Evolutionary conservation across 306 rosid species (phyloP).

Genomic region (Cucumis sativus): DNA sequence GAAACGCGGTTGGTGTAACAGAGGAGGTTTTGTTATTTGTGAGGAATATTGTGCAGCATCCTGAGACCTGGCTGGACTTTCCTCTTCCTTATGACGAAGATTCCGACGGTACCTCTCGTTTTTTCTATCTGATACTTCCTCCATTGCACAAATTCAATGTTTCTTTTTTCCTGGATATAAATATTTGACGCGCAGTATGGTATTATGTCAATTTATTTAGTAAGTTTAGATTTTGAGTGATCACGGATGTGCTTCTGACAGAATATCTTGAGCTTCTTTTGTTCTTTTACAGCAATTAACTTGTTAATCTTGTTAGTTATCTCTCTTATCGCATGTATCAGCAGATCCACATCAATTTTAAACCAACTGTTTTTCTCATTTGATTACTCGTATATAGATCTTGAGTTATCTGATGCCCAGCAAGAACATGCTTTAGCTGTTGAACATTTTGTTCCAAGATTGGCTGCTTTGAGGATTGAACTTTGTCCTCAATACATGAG

Average conservation of each 20-base stretch:
- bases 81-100: constrained; percentile 89
- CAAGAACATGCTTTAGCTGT: constrained; percentile 49
- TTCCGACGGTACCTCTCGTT: constrained; percentile 39
- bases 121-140: background rate
- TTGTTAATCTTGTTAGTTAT: background rate
- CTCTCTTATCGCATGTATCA: background rate
- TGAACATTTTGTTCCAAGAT: constrained; percentile 71
- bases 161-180: background rate
- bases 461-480: constrained; percentile 88
- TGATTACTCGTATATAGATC: constrained; percentile 36
- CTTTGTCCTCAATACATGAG: constrained; percentile 94
- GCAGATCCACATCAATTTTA: background rate
- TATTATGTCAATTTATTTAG: background rate
- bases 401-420: constrained; percentile 70
- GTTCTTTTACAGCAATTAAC: background rate
- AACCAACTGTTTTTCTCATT: background rate
- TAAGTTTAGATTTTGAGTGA: background rate
- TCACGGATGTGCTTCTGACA: background rate
- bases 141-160: background rate
- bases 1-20: constrained; percentile 49
- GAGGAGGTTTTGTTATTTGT: constrained; percentile 81
- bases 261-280: background rate
- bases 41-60: constrained; percentile 85
- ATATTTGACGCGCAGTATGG: constrained; percentile 23
- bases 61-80: constrained; percentile 98